Conservation (phyloP, 2,329 filamentous ascomycete genomes). For the Cadophora luteo-olivacea region DNA sequence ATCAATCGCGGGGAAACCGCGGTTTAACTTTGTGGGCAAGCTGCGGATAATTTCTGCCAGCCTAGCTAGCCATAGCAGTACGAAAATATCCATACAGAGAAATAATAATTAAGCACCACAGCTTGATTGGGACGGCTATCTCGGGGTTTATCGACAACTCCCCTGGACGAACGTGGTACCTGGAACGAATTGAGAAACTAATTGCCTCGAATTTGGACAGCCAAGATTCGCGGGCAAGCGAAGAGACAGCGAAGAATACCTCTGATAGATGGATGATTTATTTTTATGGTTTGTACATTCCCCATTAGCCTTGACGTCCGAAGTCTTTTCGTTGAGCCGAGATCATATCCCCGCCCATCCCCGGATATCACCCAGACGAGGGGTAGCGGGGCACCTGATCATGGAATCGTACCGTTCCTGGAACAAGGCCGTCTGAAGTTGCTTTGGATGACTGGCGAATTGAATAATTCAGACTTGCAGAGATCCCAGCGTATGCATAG, state of each 20-base stretch:
- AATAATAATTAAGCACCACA: too few species aligned
- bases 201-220: too few species aligned
- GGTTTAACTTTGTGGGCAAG: neutral
- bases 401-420: neutral
- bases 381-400: conserved; percentile 1
- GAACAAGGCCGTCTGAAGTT: neutral
- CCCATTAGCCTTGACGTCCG: neutral
- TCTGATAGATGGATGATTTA: neutral
- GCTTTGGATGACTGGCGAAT: neutral
- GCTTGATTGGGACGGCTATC: neutral
- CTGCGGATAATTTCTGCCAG: neutral
- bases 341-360: neutral
- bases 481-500: too few species aligned
- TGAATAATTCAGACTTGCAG: too few species aligned
- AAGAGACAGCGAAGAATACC: neutral
- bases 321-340: neutral
- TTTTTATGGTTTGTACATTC: neutral
- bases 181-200: neutral
- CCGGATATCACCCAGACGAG: neutral
- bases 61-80: neutral
- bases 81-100: too few species aligned
- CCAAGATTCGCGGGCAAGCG: too few species aligned
- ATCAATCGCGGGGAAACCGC: neutral
- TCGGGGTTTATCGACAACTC: too few species aligned
- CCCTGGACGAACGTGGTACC: neutral